Conservation (phyloP, 2,329 filamentous ascomycete species). For the Sporothrix euskadiensis region DNA sequence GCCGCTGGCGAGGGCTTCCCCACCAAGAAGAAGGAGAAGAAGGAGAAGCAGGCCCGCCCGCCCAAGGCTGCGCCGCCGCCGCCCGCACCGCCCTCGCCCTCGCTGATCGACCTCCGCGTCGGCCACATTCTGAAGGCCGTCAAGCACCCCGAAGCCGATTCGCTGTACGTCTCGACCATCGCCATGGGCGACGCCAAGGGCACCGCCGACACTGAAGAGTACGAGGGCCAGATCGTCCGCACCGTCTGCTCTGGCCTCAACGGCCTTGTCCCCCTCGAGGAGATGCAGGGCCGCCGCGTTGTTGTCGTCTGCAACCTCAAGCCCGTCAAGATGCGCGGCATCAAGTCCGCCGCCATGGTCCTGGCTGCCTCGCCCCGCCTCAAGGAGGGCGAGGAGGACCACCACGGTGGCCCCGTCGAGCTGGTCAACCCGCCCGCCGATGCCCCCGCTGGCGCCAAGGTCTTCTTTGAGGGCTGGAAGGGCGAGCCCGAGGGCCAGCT, state of each 20-base stretch:
- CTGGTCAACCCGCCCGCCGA: slow-evolving; percentile 80
- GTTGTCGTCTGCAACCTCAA: slow-evolving; percentile 97
- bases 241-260: slow-evolving; percentile 98
- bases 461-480: slow-evolving; percentile 93
- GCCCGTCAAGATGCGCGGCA: slow-evolving; percentile 97
- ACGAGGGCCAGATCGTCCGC: slow-evolving; percentile 86
- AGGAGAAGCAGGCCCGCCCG: slow-evolving; percentile 69
- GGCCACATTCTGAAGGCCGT: slow-evolving; percentile 96
- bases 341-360: slow-evolving; percentile 81
- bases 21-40: slow-evolving; percentile 76
- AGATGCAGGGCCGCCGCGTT: slow-evolving; percentile 96
- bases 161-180: slow-evolving; percentile 91
- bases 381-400: slow-evolving; percentile 73
- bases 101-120: slow-evolving; percentile 90
- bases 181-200: slow-evolving; percentile 86
- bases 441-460: slow-evolving; percentile 78
- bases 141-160: slow-evolving; percentile 95
- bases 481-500: slow-evolving; percentile 89
- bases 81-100: slow-evolving; percentile 76
- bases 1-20: slow-evolving; percentile 38
- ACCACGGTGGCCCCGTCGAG: slow-evolving; percentile 89
- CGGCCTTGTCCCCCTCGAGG: slow-evolving; percentile 84
- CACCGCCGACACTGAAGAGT: slow-evolving; percentile 84
- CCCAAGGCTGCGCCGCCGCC: slow-evolving; percentile 67
- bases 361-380: slow-evolving; percentile 85